Evolutionary conservation across 768 basidiomycete genomes (phyloP), one percentile per base, ranked within the genome.

Genomic region (Chalciporus piperatus): DNA sequence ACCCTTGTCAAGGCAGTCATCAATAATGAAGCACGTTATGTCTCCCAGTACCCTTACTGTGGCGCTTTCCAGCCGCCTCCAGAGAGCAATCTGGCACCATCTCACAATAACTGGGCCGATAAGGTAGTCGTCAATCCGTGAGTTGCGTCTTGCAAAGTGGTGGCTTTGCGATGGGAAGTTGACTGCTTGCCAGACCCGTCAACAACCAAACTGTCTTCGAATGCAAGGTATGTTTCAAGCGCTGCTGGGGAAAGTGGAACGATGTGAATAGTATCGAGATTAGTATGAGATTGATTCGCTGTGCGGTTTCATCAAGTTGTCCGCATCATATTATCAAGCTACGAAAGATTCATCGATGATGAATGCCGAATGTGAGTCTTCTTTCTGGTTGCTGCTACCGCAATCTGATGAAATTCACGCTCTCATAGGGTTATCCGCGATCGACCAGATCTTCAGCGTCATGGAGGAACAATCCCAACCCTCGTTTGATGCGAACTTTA

Each of bases 281-380:
- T 49, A 87, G 85, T 91, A 88, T 59, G 89, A 91, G 64, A 73
- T 91, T 44, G 89, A 91, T 63, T 89, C 87, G 0, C 70, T 91
- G 1, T 88, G 86, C 53, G 81, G 86, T 6, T 90, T 90, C 72
- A 68, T 91, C 59, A 91, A 90, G 67, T 74, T 91, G 12, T 90
- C 88, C 12, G 71, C 84, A 23, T 80, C 80, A 3, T 90, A 88
- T 66, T 88, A 84, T 49, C 71, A 82, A 62, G 78, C 77, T n/a
- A 90, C 89, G 0, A 77, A 80, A 14, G 89, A 90, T 59, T 50
- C 74, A 1, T 85, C 86, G 1, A 83, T 90, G 68, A 83, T 89
- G 71, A 86, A 88, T 59, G 70, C 68, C 25, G 74, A 88, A 48
- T 91, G 89, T 83, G 61, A 33, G 79, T 66, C 13, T 32, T 30